These are phyloP conservation scores for Phytopythium kandeliae DNA, from an alignment of 352 stramenopile genomes.

Conservation along the genomic window DNA sequence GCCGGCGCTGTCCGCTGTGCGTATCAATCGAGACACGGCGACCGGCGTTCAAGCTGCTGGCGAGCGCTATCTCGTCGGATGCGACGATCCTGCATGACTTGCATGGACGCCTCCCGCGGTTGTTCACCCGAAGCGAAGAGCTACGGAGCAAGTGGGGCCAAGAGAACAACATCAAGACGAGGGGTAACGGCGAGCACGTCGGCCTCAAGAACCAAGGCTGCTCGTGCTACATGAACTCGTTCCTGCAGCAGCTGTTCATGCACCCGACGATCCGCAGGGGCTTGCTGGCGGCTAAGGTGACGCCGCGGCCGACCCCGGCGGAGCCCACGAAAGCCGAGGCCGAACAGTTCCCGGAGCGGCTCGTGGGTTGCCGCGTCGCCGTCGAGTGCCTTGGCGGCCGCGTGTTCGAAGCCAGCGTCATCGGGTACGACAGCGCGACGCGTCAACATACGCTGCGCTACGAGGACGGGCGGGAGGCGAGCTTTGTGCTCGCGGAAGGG, in stretches of 20 bases:
- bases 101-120: conserved; percentile 36
- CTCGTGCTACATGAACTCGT: conserved; percentile 99
- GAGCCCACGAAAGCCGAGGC: conserved; percentile 88
- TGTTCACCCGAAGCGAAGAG: conserved; percentile 63
- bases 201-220: conserved; percentile 99
- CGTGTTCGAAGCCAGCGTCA: conserved; percentile 92
- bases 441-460: conserved; percentile 79
- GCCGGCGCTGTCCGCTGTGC: conserved; percentile 61
- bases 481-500: conserved; percentile 89
- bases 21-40: conserved; percentile 72
- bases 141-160: conserved; percentile 75
- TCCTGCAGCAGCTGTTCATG: conserved; percentile 98
- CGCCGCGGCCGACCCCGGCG: conserved; percentile 35
- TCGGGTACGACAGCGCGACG: conserved; percentile 79
- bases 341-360: conserved; percentile 67
- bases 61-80: conserved; percentile 69
- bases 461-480: conserved; percentile 85
- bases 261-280: conserved; percentile 74
- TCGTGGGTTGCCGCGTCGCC: conserved; percentile 82
- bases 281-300: conserved; percentile 66
- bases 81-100: conserved; percentile 56
- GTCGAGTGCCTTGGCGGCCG: conserved; percentile 92
- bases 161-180: conserved; percentile 78
- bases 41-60: conserved; percentile 76
- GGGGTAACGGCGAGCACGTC: conserved; percentile 78